phyloP scores from a whole-genome alignment of 345 rosid genomes.

The Heritiera fomes region DNA sequence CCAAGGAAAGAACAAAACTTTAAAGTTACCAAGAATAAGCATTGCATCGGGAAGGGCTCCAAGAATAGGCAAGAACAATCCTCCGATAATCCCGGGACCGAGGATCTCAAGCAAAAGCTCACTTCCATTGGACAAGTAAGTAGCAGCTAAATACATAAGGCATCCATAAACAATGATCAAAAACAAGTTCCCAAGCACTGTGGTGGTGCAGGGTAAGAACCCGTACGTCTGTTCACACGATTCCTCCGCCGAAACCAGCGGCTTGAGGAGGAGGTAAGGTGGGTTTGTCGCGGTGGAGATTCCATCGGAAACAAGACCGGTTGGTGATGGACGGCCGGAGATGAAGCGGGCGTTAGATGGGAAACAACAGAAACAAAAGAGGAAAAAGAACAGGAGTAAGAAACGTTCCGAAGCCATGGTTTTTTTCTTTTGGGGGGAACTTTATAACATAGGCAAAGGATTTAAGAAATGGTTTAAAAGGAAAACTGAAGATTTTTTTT shows the following conservation, averaged over 20 bases:
- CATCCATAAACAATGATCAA: conserved; percentile 75
- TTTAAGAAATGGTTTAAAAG: background rate
- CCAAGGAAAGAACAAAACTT: background rate
- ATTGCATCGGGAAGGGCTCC: conserved; percentile 99
- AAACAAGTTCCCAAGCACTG: conserved; percentile 73
- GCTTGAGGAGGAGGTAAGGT: conserved; percentile 19
- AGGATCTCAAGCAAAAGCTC: conserved; percentile 91
- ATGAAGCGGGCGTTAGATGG: conserved; percentile 45
- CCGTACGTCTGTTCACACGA: conserved; percentile 92
- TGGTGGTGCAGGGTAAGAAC: conserved; percentile 86
- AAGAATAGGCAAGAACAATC: conserved; percentile 85
- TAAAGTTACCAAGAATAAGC: conserved; percentile 78
- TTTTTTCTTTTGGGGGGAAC: background rate
- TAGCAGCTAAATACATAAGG: conserved; percentile 83
- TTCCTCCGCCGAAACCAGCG: conserved; percentile 25
- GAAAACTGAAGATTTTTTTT: background rate
- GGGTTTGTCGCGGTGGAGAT: conserved; percentile 21
- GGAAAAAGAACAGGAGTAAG: conserved; percentile 16
- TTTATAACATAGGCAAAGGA: background rate
- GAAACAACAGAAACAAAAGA: conserved; percentile 26
- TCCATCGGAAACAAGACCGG: conserved; percentile 68
- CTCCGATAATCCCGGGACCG: conserved; percentile 97
- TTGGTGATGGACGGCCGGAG: background rate
- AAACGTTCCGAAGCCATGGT: background rate
- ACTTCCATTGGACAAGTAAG: conserved; percentile 77